Evolutionary conservation across 1,284 basidiomycete genomes (phyloP).

Genomic region (Pulveroboletus sp.): DNA sequence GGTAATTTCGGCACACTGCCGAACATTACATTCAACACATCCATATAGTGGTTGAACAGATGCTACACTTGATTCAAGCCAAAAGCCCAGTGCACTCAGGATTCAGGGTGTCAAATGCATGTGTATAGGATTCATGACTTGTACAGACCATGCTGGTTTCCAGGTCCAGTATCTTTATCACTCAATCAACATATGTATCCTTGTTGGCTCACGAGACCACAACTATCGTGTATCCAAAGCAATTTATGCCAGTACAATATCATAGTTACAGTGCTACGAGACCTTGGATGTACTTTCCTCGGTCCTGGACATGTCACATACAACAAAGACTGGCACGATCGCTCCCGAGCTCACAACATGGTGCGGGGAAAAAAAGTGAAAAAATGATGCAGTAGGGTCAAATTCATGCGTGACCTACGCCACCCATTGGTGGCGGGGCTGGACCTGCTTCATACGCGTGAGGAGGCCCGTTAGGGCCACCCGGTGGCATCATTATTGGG

Average conservation of each 20-base stretch:
- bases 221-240: slow-evolving; percentile 31
- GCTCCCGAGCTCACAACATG: slow-evolving; percentile 33
- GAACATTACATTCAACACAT: no score
- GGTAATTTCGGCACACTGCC: no score
- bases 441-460: slow-evolving; percentile 72
- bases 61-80: slow-evolving; percentile 98
- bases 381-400: slow-evolving; percentile 13
- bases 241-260: slow-evolving; percentile 32
- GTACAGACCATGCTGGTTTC: slow-evolving; percentile 14
- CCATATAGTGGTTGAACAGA: slow-evolving; percentile 41
- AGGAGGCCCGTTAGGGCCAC: slow-evolving; percentile 54
- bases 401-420: slow-evolving; percentile 44
- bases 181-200: no score
- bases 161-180: background rate
- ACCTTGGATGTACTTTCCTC: slow-evolving; percentile 11
- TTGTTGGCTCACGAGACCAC: background rate
- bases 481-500: slow-evolving; percentile 79
- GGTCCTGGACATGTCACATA: slow-evolving; percentile 27
- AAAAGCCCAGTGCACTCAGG: slow-evolving; percentile 89
- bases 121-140: slow-evolving; percentile 5
- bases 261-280: slow-evolving; percentile 31
- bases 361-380: slow-evolving; percentile 13
- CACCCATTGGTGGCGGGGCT: slow-evolving; percentile 73
- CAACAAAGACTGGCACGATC: slow-evolving; percentile 32
- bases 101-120: fast-evolving